Evolutionary conservation across 495 filamentous ascomycete genomes (phyloP), one percentile per base, ranked within the genome.

Genomic region (Durotheca rogersii): DNA sequence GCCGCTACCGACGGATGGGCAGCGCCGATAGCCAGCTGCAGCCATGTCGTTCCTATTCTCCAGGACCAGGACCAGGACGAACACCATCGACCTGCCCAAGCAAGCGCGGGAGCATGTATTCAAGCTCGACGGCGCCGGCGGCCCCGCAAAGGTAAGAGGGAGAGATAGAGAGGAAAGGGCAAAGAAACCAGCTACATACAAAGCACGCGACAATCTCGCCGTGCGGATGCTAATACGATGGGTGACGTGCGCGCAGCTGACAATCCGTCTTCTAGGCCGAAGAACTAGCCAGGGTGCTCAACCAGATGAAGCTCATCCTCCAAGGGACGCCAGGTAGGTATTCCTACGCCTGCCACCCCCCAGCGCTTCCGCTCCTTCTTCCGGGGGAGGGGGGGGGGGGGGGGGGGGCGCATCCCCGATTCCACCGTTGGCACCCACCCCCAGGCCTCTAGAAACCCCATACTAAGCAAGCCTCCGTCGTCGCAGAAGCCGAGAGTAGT

Each of bases 41-140:
- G 65, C 55, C 41, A 95, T 96, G 89, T 87, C 93, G 16, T 99
- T 99, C 73, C 81, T 98, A 53, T 96, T 96, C 67, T 84, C 82
- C 44, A 78, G 90, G 60, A 82, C 79, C 62, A 82, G 75, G 70
- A 76, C 63, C 59, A 77, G 67, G 67, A 86, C 66, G 66, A 81
- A 70, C 52, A 73, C 67, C 37, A 67, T 63, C 45, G 74, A 78
- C 48, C 67, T 73, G 51, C 69, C 73, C 54, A 77, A 73, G 60
- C 72, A 79, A 61, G 78, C 78, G 18, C 72, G 71, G 47, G 78
- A 81, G 2, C 71, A 77, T 66, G 64, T 82, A 44, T 59, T 64
- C 47, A 78, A 75, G 64, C 67, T 84, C 40, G 74, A 83, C 61
- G 68, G 73, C 42, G 67, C 74, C 50, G 65, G 65, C 42, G 75